Base-by-base conservation (phyloP, 108 stramenopile species). In the Cyclotella atomus region DNA sequence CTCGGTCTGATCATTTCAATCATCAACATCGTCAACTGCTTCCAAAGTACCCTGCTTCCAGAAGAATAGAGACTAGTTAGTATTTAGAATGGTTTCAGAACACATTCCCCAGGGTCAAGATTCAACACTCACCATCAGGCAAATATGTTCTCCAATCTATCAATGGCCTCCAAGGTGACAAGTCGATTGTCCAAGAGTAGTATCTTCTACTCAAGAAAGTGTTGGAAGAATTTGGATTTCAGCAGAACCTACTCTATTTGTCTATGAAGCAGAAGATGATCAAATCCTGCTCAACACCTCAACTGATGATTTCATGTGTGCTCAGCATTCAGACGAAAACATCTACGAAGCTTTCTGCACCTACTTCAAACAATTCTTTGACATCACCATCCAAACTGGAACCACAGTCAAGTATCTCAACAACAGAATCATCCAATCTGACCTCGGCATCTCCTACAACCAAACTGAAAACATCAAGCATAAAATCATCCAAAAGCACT, bases 231-330 rank as follows among this genome's bases (percentile, higher is more conserved):
- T 68, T 68, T 54, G 67, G 50, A n/a, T 36, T 52, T 52, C 54
- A 14, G 3, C 7, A 33, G 50, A 68, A 12, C 67, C 24, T 3
- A 5, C 67, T 35, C 29, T 68, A 3, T 68, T 33, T 30, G 28
- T 29, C 35, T 68, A 54, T 30, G 21, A 54, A 6, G 12, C 36
- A 12, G 52, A 33, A 19, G 32, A 21, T 9, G 21, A 54, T 23
- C 1, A 34, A 19, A 20, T 70, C 9, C n/a, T 70, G 27, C 29
- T 70, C 27, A 70, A 70, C 55, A 70, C 69, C 8, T 70, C 69
- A 9, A 70, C 69, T 34, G 50, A 70, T 46, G 67, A 68, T 19
- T 68, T 68, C 21, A 49, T 68, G 21, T 68, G 67, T 33, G 50
- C 52, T 9, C 46, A n/a, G n/a, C n/a, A 59, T 24, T 59, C 55